Conservation (phyloP, 148 eudicot species). For the Rhododendron vialii region DNA sequence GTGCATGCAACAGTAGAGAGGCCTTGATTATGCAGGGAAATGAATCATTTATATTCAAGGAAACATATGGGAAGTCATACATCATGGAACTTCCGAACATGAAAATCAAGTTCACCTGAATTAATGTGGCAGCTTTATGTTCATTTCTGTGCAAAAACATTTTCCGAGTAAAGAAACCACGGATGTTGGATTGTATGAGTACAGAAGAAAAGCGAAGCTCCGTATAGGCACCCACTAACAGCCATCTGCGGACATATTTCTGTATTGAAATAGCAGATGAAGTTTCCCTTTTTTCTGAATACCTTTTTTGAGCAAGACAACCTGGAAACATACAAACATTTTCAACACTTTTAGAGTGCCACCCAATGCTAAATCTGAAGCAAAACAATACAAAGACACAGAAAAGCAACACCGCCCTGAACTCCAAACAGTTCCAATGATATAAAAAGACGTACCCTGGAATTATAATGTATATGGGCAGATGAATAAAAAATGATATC, state of each 20-base stretch:
- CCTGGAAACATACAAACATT: slow-evolving; percentile 42
- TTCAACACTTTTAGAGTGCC: not conserved
- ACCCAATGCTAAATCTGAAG: not conserved
- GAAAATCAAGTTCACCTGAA: slow-evolving; percentile 53
- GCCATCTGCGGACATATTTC: slow-evolving; percentile 66
- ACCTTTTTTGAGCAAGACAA: slow-evolving; percentile 53
- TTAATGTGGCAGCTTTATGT: slow-evolving; percentile 67
- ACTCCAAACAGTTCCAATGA: not conserved
- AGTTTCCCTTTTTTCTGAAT: slow-evolving; percentile 39
- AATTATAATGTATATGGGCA: not conserved
- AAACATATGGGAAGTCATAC: not conserved
- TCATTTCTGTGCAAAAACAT: slow-evolving; percentile 57
- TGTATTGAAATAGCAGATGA: slow-evolving; percentile 70
- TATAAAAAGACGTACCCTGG: not conserved
- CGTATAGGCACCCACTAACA: slow-evolving; percentile 50
- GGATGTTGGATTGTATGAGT: slow-evolving; percentile 61
- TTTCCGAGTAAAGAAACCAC: slow-evolving; percentile 62
- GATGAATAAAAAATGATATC: not conserved
- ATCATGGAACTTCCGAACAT: not conserved
- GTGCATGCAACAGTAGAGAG: not conserved
- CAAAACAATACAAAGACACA: not conserved
- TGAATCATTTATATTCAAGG: not conserved
- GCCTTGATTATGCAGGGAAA: not conserved
- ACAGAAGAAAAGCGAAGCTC: slow-evolving; percentile 40
- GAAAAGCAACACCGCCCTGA: not conserved